Percentiles rank a stretch among this genome's conserved stretches.
Evolutionary conservation across 1,284 basidiomycete genomes (phyloP).

Genomic region (Psilocybe mexicana): DNA sequence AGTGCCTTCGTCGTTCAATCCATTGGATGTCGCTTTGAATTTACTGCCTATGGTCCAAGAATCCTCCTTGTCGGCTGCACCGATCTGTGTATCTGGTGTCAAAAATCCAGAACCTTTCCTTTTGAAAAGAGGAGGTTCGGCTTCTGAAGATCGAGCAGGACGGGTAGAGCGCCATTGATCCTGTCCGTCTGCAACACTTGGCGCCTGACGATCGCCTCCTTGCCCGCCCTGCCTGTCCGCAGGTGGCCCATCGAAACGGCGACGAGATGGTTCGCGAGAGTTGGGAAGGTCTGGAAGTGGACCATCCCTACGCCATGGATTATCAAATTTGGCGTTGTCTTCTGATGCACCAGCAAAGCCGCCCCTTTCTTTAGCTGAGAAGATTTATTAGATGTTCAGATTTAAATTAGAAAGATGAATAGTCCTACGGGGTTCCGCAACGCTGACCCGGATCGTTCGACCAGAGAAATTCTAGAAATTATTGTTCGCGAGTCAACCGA

Average conservation of each 20-base stretch:
- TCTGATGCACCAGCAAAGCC: conserved; percentile 54
- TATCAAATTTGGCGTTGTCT: conserved; percentile 75
- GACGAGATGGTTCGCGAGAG: conserved; percentile 59
- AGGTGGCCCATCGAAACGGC: conserved; percentile 58
- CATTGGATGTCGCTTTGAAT: conserved; percentile 55
- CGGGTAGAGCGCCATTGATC: conserved; percentile 74
- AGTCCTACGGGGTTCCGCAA: conserved; percentile 90
- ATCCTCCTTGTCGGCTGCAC: conserved; percentile 76
- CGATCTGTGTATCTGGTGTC: conserved; percentile 46
- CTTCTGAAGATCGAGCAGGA: conserved; percentile 46
- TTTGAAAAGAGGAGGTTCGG: conserved; percentile 47
- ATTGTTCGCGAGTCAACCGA: not conserved
- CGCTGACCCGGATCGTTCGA: conserved; percentile 85
- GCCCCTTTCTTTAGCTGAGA: conserved; percentile 69
- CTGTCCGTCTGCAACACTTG: conserved; percentile 54
- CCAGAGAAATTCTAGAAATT: conserved; percentile 67
- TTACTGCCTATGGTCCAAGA: conserved; percentile 71
- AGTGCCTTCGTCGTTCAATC: conserved; percentile 35
- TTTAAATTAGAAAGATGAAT: conserved; percentile 2
- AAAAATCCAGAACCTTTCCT: conserved; percentile 60
- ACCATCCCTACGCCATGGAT: conserved; percentile 85
- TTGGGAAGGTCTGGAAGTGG: conserved; percentile 71
- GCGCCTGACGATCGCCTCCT: conserved; percentile 24
- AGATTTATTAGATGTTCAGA: conserved; percentile 5
- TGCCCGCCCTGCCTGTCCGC: conserved; percentile 37